These are phyloP conservation scores for Yarrowia phangngaensis DNA, from an alignment of 805 yeast genomes.

Conservation along the genomic window DNA sequence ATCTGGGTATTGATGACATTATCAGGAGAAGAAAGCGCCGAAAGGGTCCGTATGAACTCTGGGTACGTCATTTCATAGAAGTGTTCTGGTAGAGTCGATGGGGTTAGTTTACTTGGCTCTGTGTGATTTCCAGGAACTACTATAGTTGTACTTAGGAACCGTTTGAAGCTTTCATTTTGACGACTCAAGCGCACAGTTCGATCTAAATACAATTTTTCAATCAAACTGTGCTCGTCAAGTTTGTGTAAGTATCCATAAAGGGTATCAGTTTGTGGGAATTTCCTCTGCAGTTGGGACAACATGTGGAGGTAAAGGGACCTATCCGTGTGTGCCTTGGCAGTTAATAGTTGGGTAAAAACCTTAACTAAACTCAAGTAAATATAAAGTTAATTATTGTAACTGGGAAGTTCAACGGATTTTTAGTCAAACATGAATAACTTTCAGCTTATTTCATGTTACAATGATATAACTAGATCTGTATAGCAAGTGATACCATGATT, in stretches of 20 bases:
- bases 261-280: constrained; percentile 2
- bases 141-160: neutral
- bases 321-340: no score
- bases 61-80: neutral
- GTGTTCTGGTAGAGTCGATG: neutral
- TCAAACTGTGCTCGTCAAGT: no score
- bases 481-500: no score
- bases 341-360: no score
- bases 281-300: neutral
- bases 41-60: neutral
- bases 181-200: no score
- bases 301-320: neutral
- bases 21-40: neutral
- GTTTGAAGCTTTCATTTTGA: neutral
- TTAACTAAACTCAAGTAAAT: no score
- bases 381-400: no score
- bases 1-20: neutral
- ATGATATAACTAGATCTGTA: no score
- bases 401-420: no score
- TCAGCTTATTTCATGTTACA: no score
- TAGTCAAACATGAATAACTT: no score
- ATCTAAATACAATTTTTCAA: no score
- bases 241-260: neutral
- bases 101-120: neutral
- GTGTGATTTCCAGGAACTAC: neutral